Conservation (phyloP, 192 early-diverging fungal genomes). For the Lunasporangiospora selenospora region DNA sequence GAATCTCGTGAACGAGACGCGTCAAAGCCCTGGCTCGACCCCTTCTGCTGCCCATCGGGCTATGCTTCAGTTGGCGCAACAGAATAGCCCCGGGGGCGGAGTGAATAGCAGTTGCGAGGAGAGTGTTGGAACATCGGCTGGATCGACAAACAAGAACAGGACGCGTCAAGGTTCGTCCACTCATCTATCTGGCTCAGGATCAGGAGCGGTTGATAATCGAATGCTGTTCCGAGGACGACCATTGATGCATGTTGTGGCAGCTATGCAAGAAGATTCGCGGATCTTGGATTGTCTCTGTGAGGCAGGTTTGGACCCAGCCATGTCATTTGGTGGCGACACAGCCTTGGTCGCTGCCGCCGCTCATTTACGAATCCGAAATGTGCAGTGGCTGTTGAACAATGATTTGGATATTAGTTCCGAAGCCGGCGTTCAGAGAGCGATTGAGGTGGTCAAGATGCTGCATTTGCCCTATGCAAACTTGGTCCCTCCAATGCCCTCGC, state of each 20-base stretch:
- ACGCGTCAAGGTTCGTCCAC: no score
- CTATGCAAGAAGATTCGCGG: slow-evolving; percentile 45
- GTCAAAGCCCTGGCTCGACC: neutral
- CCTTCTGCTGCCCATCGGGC: neutral
- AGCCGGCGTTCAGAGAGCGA: slow-evolving; percentile 12
- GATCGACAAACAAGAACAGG: neutral
- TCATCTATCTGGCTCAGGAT: no score
- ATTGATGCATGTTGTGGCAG: slow-evolving; percentile 39
- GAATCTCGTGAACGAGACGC: slow-evolving; percentile 26
- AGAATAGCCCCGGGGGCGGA: no score
- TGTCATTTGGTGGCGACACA: slow-evolving; percentile 27
- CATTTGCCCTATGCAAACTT: no score
- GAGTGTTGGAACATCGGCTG: no score
- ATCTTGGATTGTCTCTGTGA: slow-evolving; percentile 41
- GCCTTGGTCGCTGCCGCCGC: slow-evolving; percentile 32
- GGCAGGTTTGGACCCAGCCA: slow-evolving; percentile 38
- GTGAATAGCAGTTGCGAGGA: no score
- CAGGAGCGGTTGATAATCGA: neutral
- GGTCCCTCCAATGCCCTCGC: no score
- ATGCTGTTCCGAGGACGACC: slow-evolving; percentile 14
- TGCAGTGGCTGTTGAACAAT: slow-evolving; percentile 41
- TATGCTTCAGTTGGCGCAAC: neutral
- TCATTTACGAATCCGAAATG: slow-evolving; percentile 34
- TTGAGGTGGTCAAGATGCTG: slow-evolving; percentile 16
- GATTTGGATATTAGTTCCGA: slow-evolving; percentile 33